Conservation (phyloP, 108 stramenopile genomes). For the Cyclostephanos invisitatus region DNA sequence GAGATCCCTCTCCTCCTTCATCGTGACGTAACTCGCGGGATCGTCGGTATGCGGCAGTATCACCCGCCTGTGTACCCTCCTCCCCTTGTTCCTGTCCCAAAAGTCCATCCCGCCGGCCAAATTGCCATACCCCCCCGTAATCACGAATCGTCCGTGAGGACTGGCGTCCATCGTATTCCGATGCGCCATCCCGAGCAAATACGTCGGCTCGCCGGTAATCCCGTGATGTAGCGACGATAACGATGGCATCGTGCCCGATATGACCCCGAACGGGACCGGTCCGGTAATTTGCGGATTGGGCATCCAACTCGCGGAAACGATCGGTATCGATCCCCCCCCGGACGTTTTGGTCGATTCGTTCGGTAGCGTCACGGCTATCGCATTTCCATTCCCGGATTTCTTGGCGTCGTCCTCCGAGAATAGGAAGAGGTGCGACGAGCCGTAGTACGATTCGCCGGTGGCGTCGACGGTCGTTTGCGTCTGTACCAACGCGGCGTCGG, state of each 20-base stretch:
- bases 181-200: conserved; percentile 93
- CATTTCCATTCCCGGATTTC: conserved; percentile 39
- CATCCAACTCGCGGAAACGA: conserved; percentile 86
- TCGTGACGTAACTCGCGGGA: conserved; percentile 29
- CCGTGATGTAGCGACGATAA: conserved; percentile 91
- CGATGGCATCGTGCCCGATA: conserved; percentile 92
- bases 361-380: conserved; percentile 71
- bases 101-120: conserved; percentile 93
- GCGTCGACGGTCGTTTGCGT: conserved; percentile 92
- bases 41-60: conserved; percentile 41
- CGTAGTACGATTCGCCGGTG: conserved; percentile 94
- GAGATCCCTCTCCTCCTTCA: conserved; percentile 50
- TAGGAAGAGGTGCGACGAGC: conserved; percentile 87
- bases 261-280: conserved; percentile 79
- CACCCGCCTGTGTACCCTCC: conserved; percentile 62
- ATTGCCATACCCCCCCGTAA: conserved; percentile 86
- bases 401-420: conserved; percentile 55
- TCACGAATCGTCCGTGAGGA: conserved; percentile 92
- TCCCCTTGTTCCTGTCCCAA: conserved; percentile 93
- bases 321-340: conserved; percentile 60
- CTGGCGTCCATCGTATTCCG: conserved; percentile 88
- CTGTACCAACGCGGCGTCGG: conserved; percentile 75
- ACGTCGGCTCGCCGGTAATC: conserved; percentile 85
- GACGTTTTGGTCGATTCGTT: conserved; percentile 41
- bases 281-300: conserved; percentile 70